Conservation (phyloP, 345 rosid genomes). For the Excoecaria agallocha region DNA sequence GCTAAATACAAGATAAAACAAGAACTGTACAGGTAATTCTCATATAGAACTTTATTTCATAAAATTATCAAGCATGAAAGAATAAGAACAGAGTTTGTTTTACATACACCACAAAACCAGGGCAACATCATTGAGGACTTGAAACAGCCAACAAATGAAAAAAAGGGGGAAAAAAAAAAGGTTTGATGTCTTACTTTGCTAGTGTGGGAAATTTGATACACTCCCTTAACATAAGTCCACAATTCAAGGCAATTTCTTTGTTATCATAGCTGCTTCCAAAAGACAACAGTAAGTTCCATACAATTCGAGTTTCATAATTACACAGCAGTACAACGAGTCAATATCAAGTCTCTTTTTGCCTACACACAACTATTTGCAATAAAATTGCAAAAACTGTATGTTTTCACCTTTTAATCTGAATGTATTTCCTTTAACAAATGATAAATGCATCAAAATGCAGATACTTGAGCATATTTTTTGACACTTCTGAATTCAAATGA, state of each 20-base stretch:
- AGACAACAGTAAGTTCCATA: conserved; percentile 14
- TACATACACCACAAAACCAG: background rate
- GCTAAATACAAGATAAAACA: conserved; percentile 5
- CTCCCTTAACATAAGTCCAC: conserved; percentile 93
- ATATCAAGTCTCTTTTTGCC: background rate
- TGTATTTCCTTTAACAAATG: background rate
- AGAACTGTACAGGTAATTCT: background rate
- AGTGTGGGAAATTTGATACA: conserved; percentile 90
- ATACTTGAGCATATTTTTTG: background rate
- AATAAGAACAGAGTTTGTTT: background rate
- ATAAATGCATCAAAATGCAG: background rate
- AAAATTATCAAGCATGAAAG: background rate
- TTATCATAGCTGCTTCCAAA: conserved; percentile 75
- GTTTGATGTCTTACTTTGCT: conserved; percentile 68
- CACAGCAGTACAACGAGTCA: conserved; percentile 3
- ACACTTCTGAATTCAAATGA: background rate
- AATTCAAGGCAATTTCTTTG: conserved; percentile 86
- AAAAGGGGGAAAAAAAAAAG: conserved; percentile 9
- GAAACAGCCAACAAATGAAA: background rate
- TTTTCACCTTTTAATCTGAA: background rate
- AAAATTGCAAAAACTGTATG: background rate
- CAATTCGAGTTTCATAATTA: conserved; percentile 1
- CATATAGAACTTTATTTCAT: background rate
- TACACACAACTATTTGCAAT: background rate
- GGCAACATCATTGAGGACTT: conserved; percentile 14